Percentiles rank a stretch among this genome's conserved stretches.
Evolutionary conservation across 768 basidiomycete genomes (phyloP).

Genomic region (Macrocybe gigantea): DNA sequence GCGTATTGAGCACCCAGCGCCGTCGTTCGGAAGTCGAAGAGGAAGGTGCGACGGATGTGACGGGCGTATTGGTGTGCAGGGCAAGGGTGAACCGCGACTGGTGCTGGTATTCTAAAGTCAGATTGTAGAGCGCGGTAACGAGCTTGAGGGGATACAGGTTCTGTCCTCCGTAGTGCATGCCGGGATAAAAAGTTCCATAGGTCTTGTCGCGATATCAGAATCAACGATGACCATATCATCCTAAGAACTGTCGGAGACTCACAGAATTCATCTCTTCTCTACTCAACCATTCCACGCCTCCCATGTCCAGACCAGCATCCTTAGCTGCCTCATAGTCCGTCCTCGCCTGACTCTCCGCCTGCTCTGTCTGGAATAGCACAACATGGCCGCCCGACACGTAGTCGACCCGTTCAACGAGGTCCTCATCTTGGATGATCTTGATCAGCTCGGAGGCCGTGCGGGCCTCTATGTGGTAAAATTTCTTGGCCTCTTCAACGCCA

Average conservation of each 20-base stretch:
- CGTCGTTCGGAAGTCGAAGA: slow-evolving; percentile 10
- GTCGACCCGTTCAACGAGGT: slow-evolving; percentile 48
- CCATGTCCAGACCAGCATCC: slow-evolving; percentile 43
- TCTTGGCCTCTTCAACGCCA: slow-evolving; percentile 50
- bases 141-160: slow-evolving; percentile 82
- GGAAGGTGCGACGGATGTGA: slow-evolving; percentile 33
- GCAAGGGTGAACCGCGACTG: slow-evolving; percentile 33
- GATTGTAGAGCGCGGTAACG: slow-evolving; percentile 58
- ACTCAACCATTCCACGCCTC: slow-evolving; percentile 38
- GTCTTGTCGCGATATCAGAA: slow-evolving; percentile 14
- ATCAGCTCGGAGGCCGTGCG: slow-evolving; percentile 47
- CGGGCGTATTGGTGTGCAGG: slow-evolving; percentile 74
- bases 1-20: slow-evolving; percentile 54
- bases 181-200: slow-evolving; percentile 48
- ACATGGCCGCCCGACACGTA: slow-evolving; percentile 54
- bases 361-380: slow-evolving; percentile 40
- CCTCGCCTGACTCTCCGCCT: slow-evolving; percentile 31
- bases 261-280: slow-evolving; percentile 45
- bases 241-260: neutral
- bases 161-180: slow-evolving; percentile 41
- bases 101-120: slow-evolving; percentile 20
- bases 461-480: slow-evolving; percentile 49
- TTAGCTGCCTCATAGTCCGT: slow-evolving; percentile 49
- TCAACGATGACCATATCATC: neutral
- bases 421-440: slow-evolving; percentile 37